phyloP scores from a whole-genome alignment of 805 yeast species.

The Wickerhamiella spandovensis region DNA sequence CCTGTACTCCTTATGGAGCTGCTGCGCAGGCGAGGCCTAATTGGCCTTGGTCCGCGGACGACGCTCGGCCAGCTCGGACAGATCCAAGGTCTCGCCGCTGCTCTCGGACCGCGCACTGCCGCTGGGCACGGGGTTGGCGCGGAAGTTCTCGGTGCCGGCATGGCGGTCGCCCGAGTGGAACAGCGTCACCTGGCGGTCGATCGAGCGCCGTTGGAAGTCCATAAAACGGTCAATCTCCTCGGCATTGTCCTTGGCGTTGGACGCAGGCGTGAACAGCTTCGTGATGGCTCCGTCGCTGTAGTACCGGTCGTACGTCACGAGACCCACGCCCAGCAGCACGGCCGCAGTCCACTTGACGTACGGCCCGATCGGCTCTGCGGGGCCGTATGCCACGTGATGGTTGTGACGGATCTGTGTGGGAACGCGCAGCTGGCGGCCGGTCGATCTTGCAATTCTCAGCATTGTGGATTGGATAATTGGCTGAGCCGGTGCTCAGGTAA shows the following conservation, averaged over 20 bases:
- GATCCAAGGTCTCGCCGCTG: conserved; percentile 16
- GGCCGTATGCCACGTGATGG: conserved; percentile 16
- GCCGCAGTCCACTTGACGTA: conserved; percentile 18
- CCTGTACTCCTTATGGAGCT: no score
- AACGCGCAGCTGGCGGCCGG: background rate
- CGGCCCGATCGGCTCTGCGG: conserved; percentile 16
- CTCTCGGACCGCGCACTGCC: conserved; percentile 18
- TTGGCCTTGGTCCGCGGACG: conserved; percentile 17
- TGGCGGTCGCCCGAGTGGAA: conserved; percentile 12
- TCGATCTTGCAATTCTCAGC: conserved; percentile 1
- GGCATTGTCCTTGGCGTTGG: conserved; percentile 11
- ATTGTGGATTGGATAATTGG: conserved; percentile 1
- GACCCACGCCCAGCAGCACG: conserved; percentile 10
- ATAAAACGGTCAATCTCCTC: conserved; percentile 11
- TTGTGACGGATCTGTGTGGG: background rate
- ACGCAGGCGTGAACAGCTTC: conserved; percentile 14
- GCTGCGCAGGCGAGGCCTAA: background rate
- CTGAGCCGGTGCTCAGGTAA: no score
- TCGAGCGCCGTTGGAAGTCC: conserved; percentile 12
- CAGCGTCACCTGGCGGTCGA: conserved; percentile 14
- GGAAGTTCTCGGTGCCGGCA: conserved; percentile 9
- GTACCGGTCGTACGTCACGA: conserved; percentile 18
- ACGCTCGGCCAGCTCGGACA: conserved; percentile 18
- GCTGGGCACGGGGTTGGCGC: conserved; percentile 22
- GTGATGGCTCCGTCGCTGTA: conserved; percentile 16